Evolutionary conservation across 2,329 filamentous ascomycete genomes (phyloP), one percentile per base, ranked within the genome.

Genomic region (Fusarium newnesense): DNA sequence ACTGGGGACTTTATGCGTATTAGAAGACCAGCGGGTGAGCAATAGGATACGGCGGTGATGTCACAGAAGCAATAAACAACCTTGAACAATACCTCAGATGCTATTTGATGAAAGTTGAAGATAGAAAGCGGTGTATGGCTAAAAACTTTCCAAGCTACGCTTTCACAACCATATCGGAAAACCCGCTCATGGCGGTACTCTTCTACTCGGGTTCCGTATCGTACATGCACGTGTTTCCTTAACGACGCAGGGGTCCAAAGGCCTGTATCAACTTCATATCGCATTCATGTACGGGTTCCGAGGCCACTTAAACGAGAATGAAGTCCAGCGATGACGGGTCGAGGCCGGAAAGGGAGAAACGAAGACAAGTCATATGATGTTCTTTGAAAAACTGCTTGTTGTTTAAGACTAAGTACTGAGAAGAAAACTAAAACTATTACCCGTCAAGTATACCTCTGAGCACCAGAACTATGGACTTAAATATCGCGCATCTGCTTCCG

Each of bases 241-340:
- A 4, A 12, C 7, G 1, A 4, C 11, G 1, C 19, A 11, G 11
- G 19, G 8, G 19, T 19, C 8, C 19, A 21, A 39, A 4, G 8
- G 11, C 32, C 19, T 39, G 19, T 39, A 19, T 3, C n/a, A 44
- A 44, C 16, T 26, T 16, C n/a, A 12, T 26, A 16, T 44, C 7
- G 16, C 7, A 26, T 44, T 18, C 4, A 26, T 26, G 5, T 8
- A 19, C 24, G 12, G 7, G 16, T 7, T 26, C n/a, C 16, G 5
- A 9, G 42, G 4, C n/a, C n/a, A 18, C 11, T 26, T 18, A 2
- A 13, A 32, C 0, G 16, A 13, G 4, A 11, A 24, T 18, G 2
- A 18, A 6, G 21, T 2, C 24, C 4, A 24, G 0, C 7, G 18
- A 24, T 12, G 5, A 18, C 5, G 4, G 4, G 10, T 2, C 4